phyloP scores from a whole-genome alignment of 116 monocot species.

The Iris pallida region DNA sequence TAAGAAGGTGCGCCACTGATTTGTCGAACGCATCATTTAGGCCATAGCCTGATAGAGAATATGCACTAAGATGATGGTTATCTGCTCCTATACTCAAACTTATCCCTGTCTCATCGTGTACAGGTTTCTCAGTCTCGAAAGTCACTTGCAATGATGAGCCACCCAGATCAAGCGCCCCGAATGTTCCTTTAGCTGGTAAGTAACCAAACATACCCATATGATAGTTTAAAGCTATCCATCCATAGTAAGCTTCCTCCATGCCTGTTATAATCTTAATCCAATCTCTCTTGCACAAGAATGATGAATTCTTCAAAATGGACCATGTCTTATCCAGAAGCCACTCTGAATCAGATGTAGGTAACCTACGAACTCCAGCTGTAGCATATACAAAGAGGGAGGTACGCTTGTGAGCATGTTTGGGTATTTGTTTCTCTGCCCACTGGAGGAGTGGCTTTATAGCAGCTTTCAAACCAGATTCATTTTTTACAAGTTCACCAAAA shows the following conservation, averaged over 20 bases:
- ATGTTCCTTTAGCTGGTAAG: slow-evolving; percentile 46
- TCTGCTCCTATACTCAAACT: slow-evolving; percentile 63
- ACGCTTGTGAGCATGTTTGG: slow-evolving; percentile 44
- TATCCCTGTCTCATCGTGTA: slow-evolving; percentile 55
- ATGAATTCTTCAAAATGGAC: slow-evolving; percentile 76
- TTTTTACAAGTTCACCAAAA: slow-evolving; percentile 77
- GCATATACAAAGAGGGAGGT: slow-evolving; percentile 71
- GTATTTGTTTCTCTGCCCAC: slow-evolving; percentile 80
- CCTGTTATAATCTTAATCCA: slow-evolving; percentile 83
- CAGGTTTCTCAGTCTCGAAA: slow-evolving; percentile 65
- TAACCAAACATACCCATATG: slow-evolving; percentile 62
- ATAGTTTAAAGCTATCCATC: slow-evolving; percentile 96
- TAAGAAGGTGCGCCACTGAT: slow-evolving; percentile 68
- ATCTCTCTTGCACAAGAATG: slow-evolving; percentile 64
- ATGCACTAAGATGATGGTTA: slow-evolving; percentile 85
- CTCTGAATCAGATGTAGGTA: slow-evolving; percentile 69
- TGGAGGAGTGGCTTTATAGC: slow-evolving; percentile 58
- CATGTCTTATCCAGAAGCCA: slow-evolving; percentile 87
- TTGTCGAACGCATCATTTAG: slow-evolving; percentile 97
- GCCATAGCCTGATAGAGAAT: slow-evolving; percentile 91
- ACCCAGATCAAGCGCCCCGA: slow-evolving; percentile 88
- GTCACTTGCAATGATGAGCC: slow-evolving; percentile 98
- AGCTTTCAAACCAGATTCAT: slow-evolving; percentile 56
- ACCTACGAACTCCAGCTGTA: slow-evolving; percentile 79
- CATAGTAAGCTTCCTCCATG: slow-evolving; percentile 98